These are phyloP conservation scores for Botrytis cinerea DNA, from an alignment of 2,329 filamentous ascomycete genomes.

Conservation along the genomic window DNA sequence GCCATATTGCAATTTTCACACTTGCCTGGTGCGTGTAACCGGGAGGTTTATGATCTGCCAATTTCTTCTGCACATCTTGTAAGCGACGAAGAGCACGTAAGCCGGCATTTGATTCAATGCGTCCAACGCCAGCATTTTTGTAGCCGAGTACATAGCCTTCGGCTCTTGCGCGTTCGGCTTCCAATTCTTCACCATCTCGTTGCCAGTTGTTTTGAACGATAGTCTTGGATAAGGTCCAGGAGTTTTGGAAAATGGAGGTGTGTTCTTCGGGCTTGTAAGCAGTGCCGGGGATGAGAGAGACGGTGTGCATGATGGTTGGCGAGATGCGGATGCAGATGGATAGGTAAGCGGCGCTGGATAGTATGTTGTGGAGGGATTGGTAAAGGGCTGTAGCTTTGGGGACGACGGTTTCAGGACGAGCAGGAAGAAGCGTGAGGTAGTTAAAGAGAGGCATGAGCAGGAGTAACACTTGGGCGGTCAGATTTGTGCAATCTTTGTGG, in stretches of 20 bases:
- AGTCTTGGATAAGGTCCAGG: slow-evolving; percentile 28
- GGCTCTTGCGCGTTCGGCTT: slow-evolving; percentile 3
- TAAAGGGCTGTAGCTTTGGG: slow-evolving; percentile 27
- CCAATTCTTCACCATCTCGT: neutral
- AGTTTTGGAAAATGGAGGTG: slow-evolving; percentile 20
- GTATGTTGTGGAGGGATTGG: slow-evolving; percentile 37
- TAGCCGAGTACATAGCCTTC: slow-evolving; percentile 5
- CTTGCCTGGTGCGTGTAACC: slow-evolving; percentile 23
- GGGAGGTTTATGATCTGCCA: slow-evolving; percentile 7
- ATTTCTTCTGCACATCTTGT: neutral
- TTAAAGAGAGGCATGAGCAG: slow-evolving; percentile 34
- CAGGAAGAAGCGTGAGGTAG: slow-evolving; percentile 31
- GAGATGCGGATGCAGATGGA: slow-evolving; percentile 33
- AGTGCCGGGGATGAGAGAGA: slow-evolving; percentile 28
- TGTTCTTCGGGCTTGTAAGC: slow-evolving; percentile 31
- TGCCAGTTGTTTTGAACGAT: slow-evolving; percentile 13
- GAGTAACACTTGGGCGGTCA: slow-evolving; percentile 53
- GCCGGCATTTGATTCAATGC: slow-evolving; percentile 2
- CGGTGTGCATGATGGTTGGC: slow-evolving; percentile 35
- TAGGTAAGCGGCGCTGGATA: slow-evolving; percentile 36
- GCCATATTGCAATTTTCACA: slow-evolving; percentile 33
- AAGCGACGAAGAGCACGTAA: neutral
- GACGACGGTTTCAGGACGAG: neutral
- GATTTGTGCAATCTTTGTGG: slow-evolving; percentile 50
- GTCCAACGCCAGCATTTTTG: neutral